Base-by-base conservation (phyloP, 1,139 yeast genomes). In the Sugiyamaella pinicola region DNA sequence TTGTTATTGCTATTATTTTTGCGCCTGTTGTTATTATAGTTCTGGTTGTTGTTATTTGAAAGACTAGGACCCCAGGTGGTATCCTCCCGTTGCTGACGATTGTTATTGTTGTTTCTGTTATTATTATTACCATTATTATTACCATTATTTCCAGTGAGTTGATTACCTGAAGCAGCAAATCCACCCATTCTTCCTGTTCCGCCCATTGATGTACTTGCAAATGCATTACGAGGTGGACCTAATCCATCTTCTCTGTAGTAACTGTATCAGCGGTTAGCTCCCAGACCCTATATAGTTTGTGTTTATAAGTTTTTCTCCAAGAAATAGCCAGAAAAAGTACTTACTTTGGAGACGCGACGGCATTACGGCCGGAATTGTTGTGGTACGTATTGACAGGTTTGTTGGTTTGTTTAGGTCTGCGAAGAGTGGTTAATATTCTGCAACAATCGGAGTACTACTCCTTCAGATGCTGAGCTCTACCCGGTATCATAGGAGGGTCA, bases 181-280 rank as follows among this genome's bases (percentile, higher is more conserved):
- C 47, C 48, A 22, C 48, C 49, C 46, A 38, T 31, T 7, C 38
- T 18, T 4, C 52, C 48, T 10, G 43, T 18, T 15, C 38, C 31
- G n/a, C 48, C 48, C 38, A 46, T 12, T 8, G 49, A 29, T 4
- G 49, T 29, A 34, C 37, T 50, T 4, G 47, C 41, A 38, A 50
- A 50, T 5, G 53, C 33, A 37, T 46, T 44, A n/a, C 53, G 49
- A 19, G 55, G 55, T 4, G 55, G 51, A 4, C 51, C 55, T 24
- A 50, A 45, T 18, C 49, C 43, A 26, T 50, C 53, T 13, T 50
- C 53, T 28, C 49, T 33, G 21, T 50, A 40, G 22, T 37, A 39
- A 13, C 46, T 28, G 10, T 17, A 24, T 12, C 21, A n/a, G 3
- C 5, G 18, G 31, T 41, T 42, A 43, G 52, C 13, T n/a, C n/a